These are phyloP conservation scores for Simplicillium sp. DNA, from an alignment of 2,329 filamentous ascomycete species.

Conservation along the genomic window DNA sequence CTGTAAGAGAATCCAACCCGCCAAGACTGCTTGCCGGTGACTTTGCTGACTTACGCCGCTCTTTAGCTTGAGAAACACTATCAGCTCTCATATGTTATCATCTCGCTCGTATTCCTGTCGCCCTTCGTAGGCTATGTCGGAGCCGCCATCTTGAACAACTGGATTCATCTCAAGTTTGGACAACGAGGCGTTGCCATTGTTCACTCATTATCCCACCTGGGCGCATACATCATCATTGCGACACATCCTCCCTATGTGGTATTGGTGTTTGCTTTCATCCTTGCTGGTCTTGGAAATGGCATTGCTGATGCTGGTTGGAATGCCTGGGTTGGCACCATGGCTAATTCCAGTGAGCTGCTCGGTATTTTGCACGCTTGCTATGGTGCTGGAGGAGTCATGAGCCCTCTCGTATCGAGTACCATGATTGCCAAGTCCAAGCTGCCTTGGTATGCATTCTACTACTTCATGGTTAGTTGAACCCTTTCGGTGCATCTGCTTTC, in stretches of 20 bases:
- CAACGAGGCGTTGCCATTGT: slow-evolving; percentile 30
- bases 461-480: slow-evolving; percentile 51
- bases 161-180: slow-evolving; percentile 27
- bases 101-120: slow-evolving; percentile 33
- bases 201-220: slow-evolving; percentile 37
- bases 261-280: slow-evolving; percentile 53
- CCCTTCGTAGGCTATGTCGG: slow-evolving; percentile 31
- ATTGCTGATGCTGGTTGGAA: slow-evolving; percentile 49
- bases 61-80: slow-evolving; percentile 23
- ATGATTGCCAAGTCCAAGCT: slow-evolving; percentile 54
- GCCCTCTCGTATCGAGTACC: slow-evolving; percentile 60
- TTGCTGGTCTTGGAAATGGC: slow-evolving; percentile 64
- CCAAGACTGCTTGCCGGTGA: background rate
- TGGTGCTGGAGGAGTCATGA: slow-evolving; percentile 56
- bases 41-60: background rate
- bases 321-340: slow-evolving; percentile 54
- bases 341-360: slow-evolving; percentile 58
- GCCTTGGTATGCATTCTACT: slow-evolving; percentile 66
- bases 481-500: background rate
- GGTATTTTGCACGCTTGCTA: slow-evolving; percentile 63
- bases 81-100: slow-evolving; percentile 27
- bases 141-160: slow-evolving; percentile 26
- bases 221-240: slow-evolving; percentile 54
- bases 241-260: slow-evolving; percentile 60
- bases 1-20: slow-evolving; percentile 25